Percentiles rank a stretch among this genome's conserved stretches.
These are phyloP conservation scores for Trametes maxima DNA, from an alignment of 768 basidiomycete genomes.

Conservation along the genomic window DNA sequence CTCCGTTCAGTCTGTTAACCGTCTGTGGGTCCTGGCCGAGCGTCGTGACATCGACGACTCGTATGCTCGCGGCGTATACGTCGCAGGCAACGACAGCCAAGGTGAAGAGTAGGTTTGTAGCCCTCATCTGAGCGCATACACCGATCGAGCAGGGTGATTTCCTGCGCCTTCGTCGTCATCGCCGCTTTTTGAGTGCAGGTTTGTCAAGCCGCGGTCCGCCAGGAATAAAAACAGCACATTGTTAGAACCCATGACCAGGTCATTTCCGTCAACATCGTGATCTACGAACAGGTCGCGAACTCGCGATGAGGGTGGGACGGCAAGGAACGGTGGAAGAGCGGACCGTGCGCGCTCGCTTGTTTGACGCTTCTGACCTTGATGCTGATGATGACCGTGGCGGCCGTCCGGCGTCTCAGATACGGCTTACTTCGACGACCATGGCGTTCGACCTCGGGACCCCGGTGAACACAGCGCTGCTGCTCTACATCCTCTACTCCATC, in stretches of 20 bases:
- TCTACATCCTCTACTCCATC: slow-evolving; percentile 79
- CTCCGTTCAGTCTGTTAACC: slow-evolving; percentile 39
- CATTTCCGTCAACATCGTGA: slow-evolving; percentile 15
- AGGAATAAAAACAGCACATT: not conserved
- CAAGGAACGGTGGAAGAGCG: not conserved
- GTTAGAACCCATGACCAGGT: slow-evolving; percentile 13
- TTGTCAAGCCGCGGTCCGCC: not conserved
- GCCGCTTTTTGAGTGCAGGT: not conserved
- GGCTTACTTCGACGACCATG: slow-evolving; percentile 25
- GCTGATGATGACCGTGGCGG: not conserved
- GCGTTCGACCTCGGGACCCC: slow-evolving; percentile 63
- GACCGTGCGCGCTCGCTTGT: not conserved
- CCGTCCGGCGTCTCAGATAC: not conserved
- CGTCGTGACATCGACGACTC: slow-evolving; percentile 24
- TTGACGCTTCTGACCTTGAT: slow-evolving; percentile 2
- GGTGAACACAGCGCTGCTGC: slow-evolving; percentile 73
- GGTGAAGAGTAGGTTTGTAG: not conserved
- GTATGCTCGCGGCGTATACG: slow-evolving; percentile 12
- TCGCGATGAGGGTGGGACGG: not conserved
- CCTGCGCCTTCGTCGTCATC: not conserved
- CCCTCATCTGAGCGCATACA: not conserved
- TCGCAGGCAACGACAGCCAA: not conserved
- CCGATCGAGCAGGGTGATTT: not conserved
- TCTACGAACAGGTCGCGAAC: slow-evolving; percentile 3
- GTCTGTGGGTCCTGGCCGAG: slow-evolving; percentile 39